Base-by-base conservation (phyloP, 495 filamentous ascomycete species). In the Staphylotrichum tortipilum region DNA sequence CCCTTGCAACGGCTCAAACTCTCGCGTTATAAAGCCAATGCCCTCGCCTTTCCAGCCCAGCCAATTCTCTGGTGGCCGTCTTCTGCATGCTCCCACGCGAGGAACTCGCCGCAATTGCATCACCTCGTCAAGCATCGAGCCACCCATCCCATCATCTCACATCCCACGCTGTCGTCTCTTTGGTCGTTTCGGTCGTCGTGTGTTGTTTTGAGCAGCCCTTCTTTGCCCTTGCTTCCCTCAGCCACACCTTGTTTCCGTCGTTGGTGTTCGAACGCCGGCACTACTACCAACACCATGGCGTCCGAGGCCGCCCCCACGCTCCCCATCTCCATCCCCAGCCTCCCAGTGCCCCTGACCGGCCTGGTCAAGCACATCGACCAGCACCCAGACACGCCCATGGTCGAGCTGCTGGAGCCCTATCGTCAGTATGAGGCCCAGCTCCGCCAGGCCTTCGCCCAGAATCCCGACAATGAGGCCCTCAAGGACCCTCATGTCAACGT, bases 391-490 rank as follows among this genome's bases (percentile, higher is more conserved):
- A 73, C 61, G 21, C 68, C 79, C 3, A 67, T 89, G 44, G 50
- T 47, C 0, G 65, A 85, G 19, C 61, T 89, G 21, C 59, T 88
- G 33, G 65, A 76, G 50, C 87, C 86, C 1, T 91, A 80, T 65
- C 80, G 82, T 52, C 62, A 75, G 9, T 87, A 78, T 47, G 87
- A 91, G 52, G 72, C 78, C 18, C 73, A 76, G 40, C 63, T 88
- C 6, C 82, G 88, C 21, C 79, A 82, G 58, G 61, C 80, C 22
- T 91, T 80, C 59, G 86, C 87, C 31, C 86, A 89, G 63, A 68
- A 84, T 10, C 79, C 81, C 3, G 60, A 69, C 18, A 74, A 86
- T 55, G 65, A 75, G 10, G 61, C 72, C 33, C 65, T 86, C 18
- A 64, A 78, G 33, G 77, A 86, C 54, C 75, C 75, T 19, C 59